Conservation (phyloP, 1,284 basidiomycete genomes). For the Trichosporon sp. region DNA sequence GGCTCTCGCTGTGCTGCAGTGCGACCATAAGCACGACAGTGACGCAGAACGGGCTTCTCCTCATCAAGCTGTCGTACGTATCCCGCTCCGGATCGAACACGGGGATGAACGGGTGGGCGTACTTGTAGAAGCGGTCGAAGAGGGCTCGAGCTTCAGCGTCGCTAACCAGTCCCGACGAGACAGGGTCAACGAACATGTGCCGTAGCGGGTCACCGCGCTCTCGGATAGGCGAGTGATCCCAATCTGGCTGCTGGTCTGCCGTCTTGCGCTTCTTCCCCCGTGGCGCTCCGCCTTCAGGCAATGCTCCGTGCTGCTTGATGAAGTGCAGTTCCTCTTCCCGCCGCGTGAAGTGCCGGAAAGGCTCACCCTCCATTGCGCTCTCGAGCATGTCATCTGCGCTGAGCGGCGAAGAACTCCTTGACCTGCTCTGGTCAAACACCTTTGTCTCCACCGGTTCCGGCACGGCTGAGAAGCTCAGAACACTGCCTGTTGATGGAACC, state of each 20-base stretch:
- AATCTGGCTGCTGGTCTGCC: background rate
- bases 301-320: background rate
- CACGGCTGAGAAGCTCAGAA: background rate
- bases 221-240: conserved; percentile 2
- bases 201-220: conserved; percentile 8
- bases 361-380: conserved; percentile 12
- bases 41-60: conserved; percentile 28
- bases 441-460: background rate
- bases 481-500: background rate
- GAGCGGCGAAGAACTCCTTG: background rate
- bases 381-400: conserved; percentile 10
- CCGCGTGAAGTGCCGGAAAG: conserved; percentile 10
- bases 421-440: background rate
- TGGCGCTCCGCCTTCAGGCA: background rate
- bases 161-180: conserved; percentile 17
- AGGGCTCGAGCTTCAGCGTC: conserved; percentile 18
- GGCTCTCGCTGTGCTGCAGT: conserved; percentile 10
- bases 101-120: conserved; percentile 28
- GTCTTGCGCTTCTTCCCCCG: background rate
- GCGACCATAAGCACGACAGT: conserved; percentile 26
- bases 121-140: conserved; percentile 28
- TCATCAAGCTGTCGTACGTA: conserved; percentile 29
- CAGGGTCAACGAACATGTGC: conserved; percentile 13
- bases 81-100: conserved; percentile 27
- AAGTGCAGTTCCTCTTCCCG: conserved; percentile 10